These are phyloP conservation scores for Henckelia pumila DNA, from an alignment of 257 asterid genomes.

Conservation along the genomic window DNA sequence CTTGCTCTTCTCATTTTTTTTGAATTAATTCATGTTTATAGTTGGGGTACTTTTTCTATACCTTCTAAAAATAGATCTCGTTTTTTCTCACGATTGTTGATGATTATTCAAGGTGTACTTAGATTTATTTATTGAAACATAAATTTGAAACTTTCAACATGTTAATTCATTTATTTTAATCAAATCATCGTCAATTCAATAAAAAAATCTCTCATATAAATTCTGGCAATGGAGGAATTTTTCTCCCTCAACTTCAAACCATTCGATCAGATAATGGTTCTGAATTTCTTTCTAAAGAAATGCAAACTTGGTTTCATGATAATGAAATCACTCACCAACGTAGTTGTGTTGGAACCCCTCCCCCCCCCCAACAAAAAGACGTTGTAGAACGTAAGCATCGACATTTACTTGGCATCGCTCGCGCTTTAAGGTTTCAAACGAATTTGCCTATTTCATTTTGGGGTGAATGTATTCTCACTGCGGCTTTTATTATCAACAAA, in stretches of 20 bases:
- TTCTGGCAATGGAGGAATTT: background rate
- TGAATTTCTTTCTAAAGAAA: no score
- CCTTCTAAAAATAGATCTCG: constrained; percentile 11
- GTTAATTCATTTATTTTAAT: background rate
- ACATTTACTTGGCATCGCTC: no score
- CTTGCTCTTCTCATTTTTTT: constrained; percentile 3
- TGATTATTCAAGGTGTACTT: constrained; percentile 5
- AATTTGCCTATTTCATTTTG: no score
- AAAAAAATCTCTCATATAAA: background rate
- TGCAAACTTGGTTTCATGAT: no score
- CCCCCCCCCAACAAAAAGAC: no score
- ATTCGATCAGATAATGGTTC: background rate
- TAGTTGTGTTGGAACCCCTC: no score
- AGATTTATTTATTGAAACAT: constrained; percentile 6
- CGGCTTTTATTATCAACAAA: background rate
- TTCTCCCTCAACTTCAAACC: background rate
- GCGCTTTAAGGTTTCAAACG: no score
- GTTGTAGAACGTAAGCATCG: no score
- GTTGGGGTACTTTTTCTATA: constrained; percentile 6
- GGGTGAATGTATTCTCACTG: constrained; percentile 8
- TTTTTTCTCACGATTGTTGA: constrained; percentile 8
- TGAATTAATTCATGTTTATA: constrained; percentile 2
- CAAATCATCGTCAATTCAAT: constrained; percentile 5
- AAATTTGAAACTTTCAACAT: constrained; percentile 13
- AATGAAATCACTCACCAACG: no score